Evolutionary conservation across 2,329 filamentous ascomycete species (phyloP).

Genomic region (Epichloe sibirici): DNA sequence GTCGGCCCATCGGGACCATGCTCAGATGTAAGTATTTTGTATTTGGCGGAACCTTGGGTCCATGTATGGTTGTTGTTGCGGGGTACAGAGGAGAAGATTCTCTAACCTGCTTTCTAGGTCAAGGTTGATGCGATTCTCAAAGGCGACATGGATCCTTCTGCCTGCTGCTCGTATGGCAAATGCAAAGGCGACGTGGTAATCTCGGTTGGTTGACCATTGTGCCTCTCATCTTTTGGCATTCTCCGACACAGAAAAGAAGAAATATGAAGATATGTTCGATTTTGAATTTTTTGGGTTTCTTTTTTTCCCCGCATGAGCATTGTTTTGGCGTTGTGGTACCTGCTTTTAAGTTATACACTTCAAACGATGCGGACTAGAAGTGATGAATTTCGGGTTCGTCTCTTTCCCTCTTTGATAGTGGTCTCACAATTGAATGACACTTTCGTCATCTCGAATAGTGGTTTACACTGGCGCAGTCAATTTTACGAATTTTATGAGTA

Average conservation of each 20-base stretch:
- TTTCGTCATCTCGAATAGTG: background rate
- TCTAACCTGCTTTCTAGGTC: slow-evolving; percentile 10
- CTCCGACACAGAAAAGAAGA: background rate
- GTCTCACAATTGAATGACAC: background rate
- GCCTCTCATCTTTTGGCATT: background rate
- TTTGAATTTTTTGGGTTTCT: background rate
- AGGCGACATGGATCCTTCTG: slow-evolving; percentile 33
- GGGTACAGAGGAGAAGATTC: background rate
- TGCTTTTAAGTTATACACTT: background rate
- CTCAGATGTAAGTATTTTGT: slow-evolving; percentile 16
- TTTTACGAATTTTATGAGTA: background rate
- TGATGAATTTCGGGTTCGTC: background rate
- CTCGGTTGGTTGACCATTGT: slow-evolving; percentile 22
- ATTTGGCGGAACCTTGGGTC: too few species aligned
- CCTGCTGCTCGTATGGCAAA: slow-evolving; percentile 41
- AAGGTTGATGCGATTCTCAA: slow-evolving; percentile 33
- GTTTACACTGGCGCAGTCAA: background rate
- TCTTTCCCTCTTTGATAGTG: background rate
- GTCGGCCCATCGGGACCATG: slow-evolving; percentile 24
- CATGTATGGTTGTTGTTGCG: background rate
- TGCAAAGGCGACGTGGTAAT: slow-evolving; percentile 32
- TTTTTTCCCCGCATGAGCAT: background rate
- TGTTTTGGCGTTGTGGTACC: background rate
- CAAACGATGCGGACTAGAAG: too few species aligned
- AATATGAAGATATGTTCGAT: background rate